These are phyloP conservation scores for Boletus pseudopeckii DNA, from an alignment of 768 basidiomycete genomes.

Conservation along the genomic window DNA sequence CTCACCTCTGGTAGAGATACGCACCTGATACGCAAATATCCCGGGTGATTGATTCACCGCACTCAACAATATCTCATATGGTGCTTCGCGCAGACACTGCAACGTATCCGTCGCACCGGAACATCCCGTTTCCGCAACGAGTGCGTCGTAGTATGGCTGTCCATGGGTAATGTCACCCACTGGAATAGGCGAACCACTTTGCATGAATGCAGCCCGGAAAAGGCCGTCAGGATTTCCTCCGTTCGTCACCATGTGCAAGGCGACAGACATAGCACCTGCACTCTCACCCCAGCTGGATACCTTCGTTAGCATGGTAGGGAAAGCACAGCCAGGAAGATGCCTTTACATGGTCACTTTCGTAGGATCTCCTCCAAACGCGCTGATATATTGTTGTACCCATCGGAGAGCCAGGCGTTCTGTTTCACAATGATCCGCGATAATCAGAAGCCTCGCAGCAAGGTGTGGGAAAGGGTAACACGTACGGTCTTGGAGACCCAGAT, in stretches of 20 bases:
- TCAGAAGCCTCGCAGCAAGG: neutral
- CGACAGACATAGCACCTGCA: conserved; percentile 38
- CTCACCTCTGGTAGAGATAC: neutral
- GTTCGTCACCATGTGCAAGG: conserved; percentile 29
- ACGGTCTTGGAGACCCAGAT: conserved; percentile 51
- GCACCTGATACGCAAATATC: conserved; percentile 33
- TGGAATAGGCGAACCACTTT: conserved; percentile 37
- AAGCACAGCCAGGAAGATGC: neutral
- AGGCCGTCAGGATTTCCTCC: conserved; percentile 22
- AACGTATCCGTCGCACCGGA: conserved; percentile 25
- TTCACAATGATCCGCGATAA: neutral
- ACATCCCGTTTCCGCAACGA: conserved; percentile 33
- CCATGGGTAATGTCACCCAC: conserved; percentile 18
- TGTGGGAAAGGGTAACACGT: neutral
- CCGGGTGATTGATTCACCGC: conserved; percentile 34
- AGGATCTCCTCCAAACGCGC: conserved; percentile 56
- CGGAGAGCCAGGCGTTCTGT: conserved; percentile 38
- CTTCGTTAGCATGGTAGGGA: neutral
- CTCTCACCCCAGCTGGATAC: conserved; percentile 31
- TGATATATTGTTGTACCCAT: conserved; percentile 62
- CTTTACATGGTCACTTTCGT: conserved; percentile 35
- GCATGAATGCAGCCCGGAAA: conserved; percentile 35
- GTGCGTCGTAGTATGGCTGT: conserved; percentile 29
- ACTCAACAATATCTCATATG: conserved; percentile 27
- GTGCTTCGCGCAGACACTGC: conserved; percentile 33